Base-by-base conservation (phyloP, 1,139 yeast species). In the Suhomyces chickasaworum region DNA sequence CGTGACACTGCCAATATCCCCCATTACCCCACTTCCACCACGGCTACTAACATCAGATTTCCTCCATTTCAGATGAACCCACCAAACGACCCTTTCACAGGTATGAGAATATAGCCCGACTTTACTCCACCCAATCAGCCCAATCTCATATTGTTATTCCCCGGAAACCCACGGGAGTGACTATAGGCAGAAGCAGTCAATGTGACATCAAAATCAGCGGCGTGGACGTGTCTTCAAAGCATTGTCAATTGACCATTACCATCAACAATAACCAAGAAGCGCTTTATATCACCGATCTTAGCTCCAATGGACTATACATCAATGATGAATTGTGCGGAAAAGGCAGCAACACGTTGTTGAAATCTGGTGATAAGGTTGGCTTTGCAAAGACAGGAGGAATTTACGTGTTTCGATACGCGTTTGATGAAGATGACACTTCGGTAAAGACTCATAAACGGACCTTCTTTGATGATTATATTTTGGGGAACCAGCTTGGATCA, bases 301-400 rank as follows among this genome's bases (percentile, higher is more conserved):
- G 89, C 53, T 70, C 87, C 5, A 86, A 86, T 58, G 93, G 93
- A 1, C 78, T 88, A 0, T 83, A 69, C 53, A 69, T 86, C 13
- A 86, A 86, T 56, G 87, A 81, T 13, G 77, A 75, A 34, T 60
- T 71, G 38, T 57, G 84, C 3, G 83, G 83, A 0, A 76, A 71
- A 39, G 75, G 74, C 12, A 41, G 51, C 18, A 73, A 77, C 18
- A 73, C 72, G 31, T 66, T 69, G 7, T 59, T 84, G 22, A 75
- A 79, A 49, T 80, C 84, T 53, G 91, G 91, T 3, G 91, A 86
- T 59, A 77, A 76, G 51, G 52, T 86, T 1, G 69, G 75, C 1
- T 81, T 86, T 66, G 91, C 90, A 7, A 77, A 78, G 44, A 70
- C 73, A 13, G 78, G 80, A 15, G 79, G 82, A 30, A 72, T 78